Evolutionary conservation across 305 asterid species (phyloP).

Genomic region (Solanum aculeatissimum): DNA sequence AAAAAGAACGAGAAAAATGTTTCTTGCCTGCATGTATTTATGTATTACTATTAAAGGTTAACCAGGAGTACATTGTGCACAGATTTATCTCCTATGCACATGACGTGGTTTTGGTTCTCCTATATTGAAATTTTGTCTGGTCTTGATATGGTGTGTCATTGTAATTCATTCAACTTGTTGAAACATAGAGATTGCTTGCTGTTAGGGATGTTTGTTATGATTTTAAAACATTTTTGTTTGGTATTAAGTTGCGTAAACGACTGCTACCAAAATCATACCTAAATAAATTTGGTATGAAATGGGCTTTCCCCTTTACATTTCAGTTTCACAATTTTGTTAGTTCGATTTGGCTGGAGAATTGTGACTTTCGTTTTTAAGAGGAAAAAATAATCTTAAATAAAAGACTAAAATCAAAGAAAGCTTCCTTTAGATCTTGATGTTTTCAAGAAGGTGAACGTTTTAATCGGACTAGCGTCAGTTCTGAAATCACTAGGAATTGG

Average conservation of each 20-base stretch:
- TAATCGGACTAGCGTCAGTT: background rate
- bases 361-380: background rate
- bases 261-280: background rate
- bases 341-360: background rate
- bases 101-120: background rate
- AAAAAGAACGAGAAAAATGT: background rate
- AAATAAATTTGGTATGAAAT: background rate
- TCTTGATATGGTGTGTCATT: background rate
- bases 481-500: background rate
- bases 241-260: background rate
- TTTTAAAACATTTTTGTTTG: background rate
- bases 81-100: background rate
- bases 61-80: background rate
- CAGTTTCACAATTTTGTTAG: background rate
- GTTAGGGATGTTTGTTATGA: background rate
- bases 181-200: background rate
- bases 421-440: background rate
- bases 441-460: background rate
- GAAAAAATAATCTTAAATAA: background rate
- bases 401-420: background rate
- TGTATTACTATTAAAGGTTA: background rate
- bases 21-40: no score
- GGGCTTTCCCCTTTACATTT: background rate
- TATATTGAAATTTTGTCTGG: background rate
- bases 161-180: background rate